phyloP scores from a whole-genome alignment of 495 filamentous ascomycete genomes.

The Collariella sp. region DNA sequence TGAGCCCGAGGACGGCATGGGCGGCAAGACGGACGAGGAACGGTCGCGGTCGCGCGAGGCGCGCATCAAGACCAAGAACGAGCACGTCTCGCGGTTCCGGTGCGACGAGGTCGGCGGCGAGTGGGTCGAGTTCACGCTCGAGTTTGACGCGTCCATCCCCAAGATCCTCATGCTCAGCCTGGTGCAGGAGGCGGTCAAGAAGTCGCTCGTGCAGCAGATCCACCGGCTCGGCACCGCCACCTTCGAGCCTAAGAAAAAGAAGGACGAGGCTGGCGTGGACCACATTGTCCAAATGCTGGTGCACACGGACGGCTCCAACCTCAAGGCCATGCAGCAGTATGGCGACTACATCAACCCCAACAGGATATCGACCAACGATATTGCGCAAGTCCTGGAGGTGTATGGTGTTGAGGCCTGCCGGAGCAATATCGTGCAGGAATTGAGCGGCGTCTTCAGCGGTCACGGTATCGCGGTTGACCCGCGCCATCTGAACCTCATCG shows the following conservation, averaged over 20 bases:
- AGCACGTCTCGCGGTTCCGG: constrained; percentile 62
- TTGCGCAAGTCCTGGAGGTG: constrained; percentile 67
- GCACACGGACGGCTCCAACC: constrained; percentile 76
- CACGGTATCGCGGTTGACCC: constrained; percentile 93
- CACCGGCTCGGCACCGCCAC: constrained; percentile 62
- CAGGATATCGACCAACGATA: constrained; percentile 83
- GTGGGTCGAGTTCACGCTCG: constrained; percentile 71
- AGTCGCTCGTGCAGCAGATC: constrained; percentile 81
- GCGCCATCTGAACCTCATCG: constrained; percentile 90
- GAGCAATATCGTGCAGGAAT: constrained; percentile 75
- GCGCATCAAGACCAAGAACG: constrained; percentile 55
- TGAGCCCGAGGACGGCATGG: constrained; percentile 37
- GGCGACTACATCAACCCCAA: constrained; percentile 80
- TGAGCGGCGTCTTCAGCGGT: constrained; percentile 75
- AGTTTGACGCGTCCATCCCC: constrained; percentile 71
- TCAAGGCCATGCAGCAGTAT: constrained; percentile 82
- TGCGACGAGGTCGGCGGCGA: constrained; percentile 68
- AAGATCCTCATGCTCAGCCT: constrained; percentile 90
- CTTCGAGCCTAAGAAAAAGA: constrained; percentile 56
- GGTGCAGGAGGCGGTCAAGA: constrained; percentile 66
- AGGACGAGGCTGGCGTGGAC: constrained; percentile 38
- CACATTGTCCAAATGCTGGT: constrained; percentile 47
- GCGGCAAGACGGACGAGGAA: constrained; percentile 38
- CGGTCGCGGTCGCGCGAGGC: constrained; percentile 47
- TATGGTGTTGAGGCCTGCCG: constrained; percentile 95